A percentile compares a stretch with the other conserved stretches of the same genome.
Evolutionary conservation across 768 basidiomycete genomes (phyloP).

Genomic region (Suillus luteus): DNA sequence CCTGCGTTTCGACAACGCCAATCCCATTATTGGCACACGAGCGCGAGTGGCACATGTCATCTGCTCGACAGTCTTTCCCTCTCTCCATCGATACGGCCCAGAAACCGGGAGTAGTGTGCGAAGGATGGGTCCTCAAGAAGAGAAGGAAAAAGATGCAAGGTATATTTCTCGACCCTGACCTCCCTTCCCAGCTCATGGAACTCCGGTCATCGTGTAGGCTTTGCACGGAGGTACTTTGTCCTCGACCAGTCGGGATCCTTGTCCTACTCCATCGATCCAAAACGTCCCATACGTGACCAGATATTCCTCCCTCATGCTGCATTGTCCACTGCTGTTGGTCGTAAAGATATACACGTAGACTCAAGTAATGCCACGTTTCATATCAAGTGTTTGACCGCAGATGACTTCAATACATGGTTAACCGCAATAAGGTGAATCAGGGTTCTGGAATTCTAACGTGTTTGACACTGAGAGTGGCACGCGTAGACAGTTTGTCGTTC

Average conservation of each 20-base stretch:
- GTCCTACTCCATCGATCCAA: slow-evolving; percentile 73
- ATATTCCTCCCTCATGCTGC: slow-evolving; percentile 68
- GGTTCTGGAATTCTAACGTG: not conserved
- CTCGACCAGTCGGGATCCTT: slow-evolving; percentile 69
- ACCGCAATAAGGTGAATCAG: slow-evolving; percentile 61
- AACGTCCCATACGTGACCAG: slow-evolving; percentile 70
- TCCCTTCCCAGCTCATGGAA: not conserved
- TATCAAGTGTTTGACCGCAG: slow-evolving; percentile 69
- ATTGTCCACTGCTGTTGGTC: slow-evolving; percentile 72
- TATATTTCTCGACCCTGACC: slow-evolving; percentile 27
- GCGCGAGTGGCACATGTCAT: slow-evolving; percentile 16
- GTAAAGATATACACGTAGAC: slow-evolving; percentile 82
- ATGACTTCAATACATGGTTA: slow-evolving; percentile 80
- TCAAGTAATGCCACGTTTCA: slow-evolving; percentile 78
- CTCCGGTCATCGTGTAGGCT: slow-evolving; percentile 48
- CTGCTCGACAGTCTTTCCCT: slow-evolving; percentile 15
- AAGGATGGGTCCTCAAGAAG: slow-evolving; percentile 88
- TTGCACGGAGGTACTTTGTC: slow-evolving; percentile 81
- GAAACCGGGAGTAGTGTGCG: slow-evolving; percentile 40
- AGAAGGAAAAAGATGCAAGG: slow-evolving; percentile 89
- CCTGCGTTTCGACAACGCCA: not conserved
- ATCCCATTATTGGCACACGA: slow-evolving; percentile 2
- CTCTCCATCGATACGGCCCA: slow-evolving; percentile 15
- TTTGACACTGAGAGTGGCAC: slow-evolving; percentile 6
- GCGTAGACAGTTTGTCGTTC: slow-evolving; percentile 60